Evolutionary conservation across 352 stramenopile species (phyloP).

Genomic region (Phytophthora ohioensis): DNA sequence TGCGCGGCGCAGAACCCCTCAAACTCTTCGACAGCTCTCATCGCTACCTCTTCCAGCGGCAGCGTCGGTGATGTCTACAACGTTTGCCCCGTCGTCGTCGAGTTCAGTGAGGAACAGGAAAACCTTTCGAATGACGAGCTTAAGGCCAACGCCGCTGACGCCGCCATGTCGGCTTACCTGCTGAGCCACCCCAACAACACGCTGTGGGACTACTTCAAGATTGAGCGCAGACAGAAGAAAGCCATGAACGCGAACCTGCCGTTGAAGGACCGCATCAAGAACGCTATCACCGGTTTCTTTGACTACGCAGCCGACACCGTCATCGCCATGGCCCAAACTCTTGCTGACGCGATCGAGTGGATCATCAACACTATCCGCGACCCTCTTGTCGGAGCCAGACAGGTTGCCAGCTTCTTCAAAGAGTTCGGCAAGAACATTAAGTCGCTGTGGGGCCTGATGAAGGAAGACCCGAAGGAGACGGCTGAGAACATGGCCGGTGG

Average conservation of each 20-base stretch:
- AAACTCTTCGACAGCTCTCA: conserved; percentile 4
- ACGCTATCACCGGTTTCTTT: conserved; percentile 17
- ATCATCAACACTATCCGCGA: conserved; percentile 31
- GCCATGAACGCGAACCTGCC: conserved; percentile 25
- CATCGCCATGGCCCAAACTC: conserved; percentile 24
- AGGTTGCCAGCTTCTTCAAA: conserved; percentile 21
- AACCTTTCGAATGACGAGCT: conserved; percentile 29
- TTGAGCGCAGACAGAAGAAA: conserved; percentile 28
- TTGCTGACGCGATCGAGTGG: conserved; percentile 33
- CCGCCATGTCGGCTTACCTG: conserved; percentile 33
- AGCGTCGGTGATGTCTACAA: conserved; percentile 33
- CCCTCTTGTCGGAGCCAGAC: conserved; percentile 23
- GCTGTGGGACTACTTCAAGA: conserved; percentile 41
- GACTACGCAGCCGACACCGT: conserved; percentile 25
- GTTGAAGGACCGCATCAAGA: conserved; percentile 13
- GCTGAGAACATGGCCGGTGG: conserved; percentile 34
- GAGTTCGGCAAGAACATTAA: conserved; percentile 32
- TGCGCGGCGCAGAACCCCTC: conserved; percentile 15
- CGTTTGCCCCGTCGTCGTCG: conserved; percentile 31
- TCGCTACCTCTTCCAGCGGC: conserved; percentile 1
- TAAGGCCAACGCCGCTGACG: conserved; percentile 34
- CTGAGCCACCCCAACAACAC: conserved; percentile 41
- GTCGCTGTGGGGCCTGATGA: conserved; percentile 26
- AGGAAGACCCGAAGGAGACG: conserved; percentile 37
- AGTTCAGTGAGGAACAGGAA: conserved; percentile 31